phyloP scores from a whole-genome alignment of 1,284 basidiomycete genomes.

The Pseudozyma tsukubaensis region DNA sequence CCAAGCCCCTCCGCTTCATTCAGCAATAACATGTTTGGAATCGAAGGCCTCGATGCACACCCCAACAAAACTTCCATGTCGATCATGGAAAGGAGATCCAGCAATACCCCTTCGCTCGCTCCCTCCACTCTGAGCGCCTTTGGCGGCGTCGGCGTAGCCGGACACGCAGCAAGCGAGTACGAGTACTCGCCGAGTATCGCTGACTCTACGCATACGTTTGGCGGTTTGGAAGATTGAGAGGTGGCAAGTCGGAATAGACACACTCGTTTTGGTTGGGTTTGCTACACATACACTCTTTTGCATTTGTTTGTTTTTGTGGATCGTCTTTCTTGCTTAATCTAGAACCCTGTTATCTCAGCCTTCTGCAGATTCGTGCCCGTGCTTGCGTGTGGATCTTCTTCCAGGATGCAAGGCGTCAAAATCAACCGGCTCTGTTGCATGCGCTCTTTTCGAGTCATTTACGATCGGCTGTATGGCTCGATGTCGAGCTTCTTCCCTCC shows the following conservation, averaged over 20 bases:
- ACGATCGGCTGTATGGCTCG: too few relatives aligned
- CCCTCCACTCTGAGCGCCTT: background rate
- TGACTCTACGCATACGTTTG: conserved; percentile 34
- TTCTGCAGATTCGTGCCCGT: too few relatives aligned
- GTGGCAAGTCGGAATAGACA: background rate
- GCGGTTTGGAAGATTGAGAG: conserved; percentile 18
- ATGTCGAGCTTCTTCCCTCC: too few relatives aligned
- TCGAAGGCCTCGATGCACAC: too few relatives aligned
- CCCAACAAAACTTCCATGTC: background rate
- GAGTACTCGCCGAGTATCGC: conserved; percentile 17
- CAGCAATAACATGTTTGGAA: background rate
- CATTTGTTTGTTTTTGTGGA: background rate
- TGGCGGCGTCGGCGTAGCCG: background rate
- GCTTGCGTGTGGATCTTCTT: too few relatives aligned
- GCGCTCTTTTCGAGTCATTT: too few relatives aligned
- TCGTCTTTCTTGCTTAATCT: too few relatives aligned
- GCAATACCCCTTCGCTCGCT: conserved; percentile 12
- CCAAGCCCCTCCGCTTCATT: background rate
- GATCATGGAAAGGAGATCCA: conserved; percentile 8
- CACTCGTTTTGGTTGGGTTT: too few relatives aligned
- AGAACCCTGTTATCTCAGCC: too few relatives aligned
- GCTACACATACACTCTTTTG: too few relatives aligned
- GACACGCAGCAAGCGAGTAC: conserved; percentile 10
- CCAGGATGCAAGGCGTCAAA: too few relatives aligned
- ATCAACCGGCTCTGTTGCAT: too few relatives aligned